Evolutionary conservation across 371 early-diverging fungal species (phyloP).

Genomic region (Lichtheimia hyalospora): DNA sequence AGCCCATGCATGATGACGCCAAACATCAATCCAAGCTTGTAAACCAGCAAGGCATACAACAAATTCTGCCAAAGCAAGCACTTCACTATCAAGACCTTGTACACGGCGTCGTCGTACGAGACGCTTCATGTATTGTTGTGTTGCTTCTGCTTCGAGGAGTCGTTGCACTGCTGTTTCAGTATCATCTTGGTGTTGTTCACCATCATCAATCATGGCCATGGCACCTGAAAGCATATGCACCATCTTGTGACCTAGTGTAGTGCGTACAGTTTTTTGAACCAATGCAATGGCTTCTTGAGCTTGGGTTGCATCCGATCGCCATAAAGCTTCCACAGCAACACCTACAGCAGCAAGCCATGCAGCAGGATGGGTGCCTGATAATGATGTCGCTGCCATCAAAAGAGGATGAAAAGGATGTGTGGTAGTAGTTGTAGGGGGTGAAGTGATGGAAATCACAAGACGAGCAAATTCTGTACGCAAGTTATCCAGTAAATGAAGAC

Average conservation of each 20-base stretch:
- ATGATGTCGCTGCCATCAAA: neutral
- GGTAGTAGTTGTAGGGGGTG: neutral
- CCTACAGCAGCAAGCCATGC: conserved; percentile 41
- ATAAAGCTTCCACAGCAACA: conserved; percentile 36
- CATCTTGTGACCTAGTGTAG: conserved; percentile 1
- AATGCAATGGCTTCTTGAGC: conserved; percentile 16
- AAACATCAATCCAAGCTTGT: conserved; percentile 44
- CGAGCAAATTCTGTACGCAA: conserved; percentile 39
- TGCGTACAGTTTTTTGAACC: neutral
- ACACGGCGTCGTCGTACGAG: neutral
- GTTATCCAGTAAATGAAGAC: conserved; percentile 35
- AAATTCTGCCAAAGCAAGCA: conserved; percentile 39
- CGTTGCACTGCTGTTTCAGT: neutral
- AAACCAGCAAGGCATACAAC: conserved; percentile 35
- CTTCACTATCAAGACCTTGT: conserved; percentile 31
- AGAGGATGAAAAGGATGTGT: conserved; percentile 3
- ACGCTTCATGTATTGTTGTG: neutral
- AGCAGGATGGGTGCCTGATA: neutral
- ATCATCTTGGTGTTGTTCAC: neutral
- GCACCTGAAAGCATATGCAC: neutral
- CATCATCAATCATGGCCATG: neutral
- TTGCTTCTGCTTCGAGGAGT: neutral
- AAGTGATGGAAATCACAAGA: conserved; percentile 30
- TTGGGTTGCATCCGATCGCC: conserved; percentile 27
- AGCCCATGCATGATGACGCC: conserved; percentile 17